A percentile compares a stretch with the other conserved stretches of the same genome.
Evolutionary conservation across 306 rosid genomes (phyloP).

Genomic region (Quercus engelmannii): DNA sequence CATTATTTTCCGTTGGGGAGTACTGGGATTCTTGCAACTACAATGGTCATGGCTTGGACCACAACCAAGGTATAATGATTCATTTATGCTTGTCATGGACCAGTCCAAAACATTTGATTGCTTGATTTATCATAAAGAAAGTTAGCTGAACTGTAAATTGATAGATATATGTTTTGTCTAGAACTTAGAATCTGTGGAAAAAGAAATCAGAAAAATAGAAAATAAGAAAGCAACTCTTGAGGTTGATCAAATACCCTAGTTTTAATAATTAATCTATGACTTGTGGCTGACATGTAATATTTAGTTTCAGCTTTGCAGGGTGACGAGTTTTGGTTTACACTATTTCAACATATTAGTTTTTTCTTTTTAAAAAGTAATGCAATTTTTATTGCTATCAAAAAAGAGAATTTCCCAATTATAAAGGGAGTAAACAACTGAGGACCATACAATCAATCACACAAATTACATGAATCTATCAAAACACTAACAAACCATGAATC

Average conservation of each 20-base stretch:
- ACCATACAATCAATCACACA: no score
- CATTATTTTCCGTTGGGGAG: slow-evolving; percentile 81
- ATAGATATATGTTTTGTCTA: neutral
- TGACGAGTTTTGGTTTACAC: neutral
- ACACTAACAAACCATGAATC: no score
- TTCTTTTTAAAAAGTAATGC: no score
- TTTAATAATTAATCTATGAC: neutral
- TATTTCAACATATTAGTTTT: neutral
- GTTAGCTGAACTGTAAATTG: neutral
- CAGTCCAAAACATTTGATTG: neutral
- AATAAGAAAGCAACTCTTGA: neutral
- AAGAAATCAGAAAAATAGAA: neutral
- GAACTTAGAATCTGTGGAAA: neutral
- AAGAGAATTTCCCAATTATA: no score
- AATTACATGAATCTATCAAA: neutral
- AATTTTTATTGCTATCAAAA: no score
- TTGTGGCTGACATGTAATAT: neutral
- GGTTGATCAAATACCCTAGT: neutral
- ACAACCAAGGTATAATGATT: slow-evolving; percentile 69
- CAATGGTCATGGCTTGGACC: slow-evolving; percentile 56
- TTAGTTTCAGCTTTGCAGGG: neutral
- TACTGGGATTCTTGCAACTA: slow-evolving; percentile 92
- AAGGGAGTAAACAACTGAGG: no score
- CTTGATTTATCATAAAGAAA: neutral
- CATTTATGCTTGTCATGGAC: neutral